Conservation (phyloP, 73 alveolate species). For the Tetrahymena malaccensis region DNA sequence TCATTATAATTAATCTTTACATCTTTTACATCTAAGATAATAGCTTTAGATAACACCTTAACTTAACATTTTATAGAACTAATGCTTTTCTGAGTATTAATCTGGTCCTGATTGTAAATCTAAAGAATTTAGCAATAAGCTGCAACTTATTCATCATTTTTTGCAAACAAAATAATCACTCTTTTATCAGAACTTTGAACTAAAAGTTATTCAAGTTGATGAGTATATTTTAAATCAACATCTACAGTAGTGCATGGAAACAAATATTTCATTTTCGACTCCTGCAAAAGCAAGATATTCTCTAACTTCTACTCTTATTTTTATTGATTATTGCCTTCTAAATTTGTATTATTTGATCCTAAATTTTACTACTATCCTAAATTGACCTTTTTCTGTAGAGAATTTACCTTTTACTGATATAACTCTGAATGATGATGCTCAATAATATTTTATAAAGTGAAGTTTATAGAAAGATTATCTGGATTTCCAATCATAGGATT, state of each 20-base stretch:
- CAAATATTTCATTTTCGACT: not conserved
- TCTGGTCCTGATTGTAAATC: not conserved
- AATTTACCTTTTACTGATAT: not conserved
- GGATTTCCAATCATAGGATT: not conserved
- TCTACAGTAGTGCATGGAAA: not conserved
- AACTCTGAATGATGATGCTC: not conserved
- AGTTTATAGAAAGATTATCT: not conserved
- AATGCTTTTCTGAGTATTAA: not conserved
- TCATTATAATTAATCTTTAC: not conserved
- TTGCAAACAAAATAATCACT: not conserved
- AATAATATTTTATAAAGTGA: not conserved
- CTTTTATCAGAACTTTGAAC: not conserved
- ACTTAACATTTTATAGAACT: not conserved
- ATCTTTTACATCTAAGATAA: not conserved
- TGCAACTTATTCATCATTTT: not conserved
- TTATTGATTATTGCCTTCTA: not conserved
- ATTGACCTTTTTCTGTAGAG: not conserved
- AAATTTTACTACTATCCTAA: not conserved
- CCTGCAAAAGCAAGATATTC: not conserved
- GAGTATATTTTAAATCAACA: not conserved
- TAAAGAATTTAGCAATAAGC: not conserved
- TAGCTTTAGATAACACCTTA: not conserved
- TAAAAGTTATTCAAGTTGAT: not conserved
- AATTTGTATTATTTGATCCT: not conserved
- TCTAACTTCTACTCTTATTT: not conserved